These are phyloP conservation scores for Aleurites moluccanus DNA, from an alignment of 441 rosid genomes.

Conservation along the genomic window DNA sequence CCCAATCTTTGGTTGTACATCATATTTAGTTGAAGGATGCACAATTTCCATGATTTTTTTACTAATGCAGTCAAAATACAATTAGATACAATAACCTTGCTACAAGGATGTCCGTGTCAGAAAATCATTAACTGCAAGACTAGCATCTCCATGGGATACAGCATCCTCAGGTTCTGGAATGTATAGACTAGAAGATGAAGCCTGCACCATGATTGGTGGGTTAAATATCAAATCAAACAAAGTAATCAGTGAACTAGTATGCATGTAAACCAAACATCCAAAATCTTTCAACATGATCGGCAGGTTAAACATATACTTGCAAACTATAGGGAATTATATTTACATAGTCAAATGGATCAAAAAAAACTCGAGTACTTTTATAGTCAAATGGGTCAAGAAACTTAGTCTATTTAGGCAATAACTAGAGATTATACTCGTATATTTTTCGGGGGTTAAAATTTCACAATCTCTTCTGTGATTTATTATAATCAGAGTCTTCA, in stretches of 20 bases:
- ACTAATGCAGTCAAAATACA: constrained; percentile 14
- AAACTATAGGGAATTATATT: not conserved
- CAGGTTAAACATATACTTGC: not conserved
- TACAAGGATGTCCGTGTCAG: constrained; percentile 58
- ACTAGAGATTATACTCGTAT: no score
- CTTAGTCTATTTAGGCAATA: no score
- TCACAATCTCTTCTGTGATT: not conserved
- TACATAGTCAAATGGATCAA: no score
- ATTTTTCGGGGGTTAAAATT: not conserved
- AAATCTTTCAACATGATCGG: not conserved
- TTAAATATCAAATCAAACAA: not conserved
- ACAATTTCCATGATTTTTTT: constrained; percentile 9
- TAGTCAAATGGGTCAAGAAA: no score
- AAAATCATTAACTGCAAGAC: constrained; percentile 91
- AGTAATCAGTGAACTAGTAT: not conserved
- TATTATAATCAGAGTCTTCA: not conserved
- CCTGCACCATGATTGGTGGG: no score
- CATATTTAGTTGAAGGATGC: constrained; percentile 15
- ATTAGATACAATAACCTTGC: constrained; percentile 25
- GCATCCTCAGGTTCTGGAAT: constrained; percentile 98
- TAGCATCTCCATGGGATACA: constrained; percentile 89
- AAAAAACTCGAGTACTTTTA: no score
- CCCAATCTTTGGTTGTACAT: constrained; percentile 1
- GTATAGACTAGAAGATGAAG: constrained; percentile 69
- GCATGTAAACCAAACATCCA: not conserved